Conservation (phyloP, 2,329 filamentous ascomycete genomes). For the Lachnellula willkommii region DNA sequence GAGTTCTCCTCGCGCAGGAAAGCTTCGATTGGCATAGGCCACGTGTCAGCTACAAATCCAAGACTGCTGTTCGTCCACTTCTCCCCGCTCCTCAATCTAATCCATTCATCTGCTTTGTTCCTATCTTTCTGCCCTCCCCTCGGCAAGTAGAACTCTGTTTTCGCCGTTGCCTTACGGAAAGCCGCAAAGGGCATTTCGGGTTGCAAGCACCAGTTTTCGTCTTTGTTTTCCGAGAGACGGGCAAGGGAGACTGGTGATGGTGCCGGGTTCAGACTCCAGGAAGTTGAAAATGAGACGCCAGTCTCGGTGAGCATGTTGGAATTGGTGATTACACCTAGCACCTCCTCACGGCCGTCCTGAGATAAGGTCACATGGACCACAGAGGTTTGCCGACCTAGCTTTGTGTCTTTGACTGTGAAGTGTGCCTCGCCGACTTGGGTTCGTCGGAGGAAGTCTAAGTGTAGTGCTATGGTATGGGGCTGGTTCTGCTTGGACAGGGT, state of each 20-base stretch:
- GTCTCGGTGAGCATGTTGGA: slow-evolving; percentile 54
- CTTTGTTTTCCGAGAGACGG: slow-evolving; percentile 39
- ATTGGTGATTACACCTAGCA: slow-evolving; percentile 61
- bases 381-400: slow-evolving; percentile 58
- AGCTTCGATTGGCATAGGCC: slow-evolving; percentile 56
- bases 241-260: slow-evolving; percentile 36
- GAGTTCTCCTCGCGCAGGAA: slow-evolving; percentile 32
- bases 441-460: slow-evolving; percentile 60
- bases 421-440: slow-evolving; percentile 52
- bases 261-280: slow-evolving; percentile 43
- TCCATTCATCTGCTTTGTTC: slow-evolving; percentile 59
- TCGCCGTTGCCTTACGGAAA: slow-evolving; percentile 35
- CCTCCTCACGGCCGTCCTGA: slow-evolving; percentile 53
- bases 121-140: slow-evolving; percentile 37
- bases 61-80: slow-evolving; percentile 60
- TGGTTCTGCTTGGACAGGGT: slow-evolving; percentile 53
- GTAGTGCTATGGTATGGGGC: slow-evolving; percentile 58
- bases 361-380: slow-evolving; percentile 57
- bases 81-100: slow-evolving; percentile 53
- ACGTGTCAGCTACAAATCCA: slow-evolving; percentile 63
- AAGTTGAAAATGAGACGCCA: slow-evolving; percentile 51
- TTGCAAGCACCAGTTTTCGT: slow-evolving; percentile 39
- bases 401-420: slow-evolving; percentile 56
- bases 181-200: slow-evolving; percentile 23
- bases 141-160: slow-evolving; percentile 49